Percentiles rank a stretch among this genome's conserved stretches.
Evolutionary conservation across 306 rosid species (phyloP).

Genomic region (Lablab purpureus): DNA sequence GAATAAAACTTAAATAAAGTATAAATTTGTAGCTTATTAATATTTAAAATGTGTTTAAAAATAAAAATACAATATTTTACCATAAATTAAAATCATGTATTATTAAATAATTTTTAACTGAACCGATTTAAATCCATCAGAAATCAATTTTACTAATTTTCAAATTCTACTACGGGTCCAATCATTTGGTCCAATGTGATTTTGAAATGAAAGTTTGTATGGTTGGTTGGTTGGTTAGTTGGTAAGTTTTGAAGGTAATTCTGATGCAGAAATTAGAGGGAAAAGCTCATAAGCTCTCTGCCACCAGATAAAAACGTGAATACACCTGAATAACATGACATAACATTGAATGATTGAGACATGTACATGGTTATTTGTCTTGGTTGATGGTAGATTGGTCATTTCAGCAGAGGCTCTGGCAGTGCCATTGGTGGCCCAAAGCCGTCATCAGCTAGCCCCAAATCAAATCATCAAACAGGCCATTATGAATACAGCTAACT

Average conservation of each 20-base stretch:
- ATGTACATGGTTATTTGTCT: not conserved
- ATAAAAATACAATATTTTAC: no score
- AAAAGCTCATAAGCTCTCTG: not conserved
- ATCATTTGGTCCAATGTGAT: no score
- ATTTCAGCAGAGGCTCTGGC: constrained; percentile 1
- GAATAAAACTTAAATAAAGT: no score
- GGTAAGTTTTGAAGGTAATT: not conserved
- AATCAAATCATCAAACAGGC: constrained; percentile 46
- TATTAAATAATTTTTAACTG: no score
- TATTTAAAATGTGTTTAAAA: no score
- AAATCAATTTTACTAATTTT: no score
- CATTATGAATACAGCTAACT: constrained; percentile 47
- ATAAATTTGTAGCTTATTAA: no score
- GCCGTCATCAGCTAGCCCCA: constrained; percentile 34
- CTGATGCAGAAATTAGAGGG: not conserved
- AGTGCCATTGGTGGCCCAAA: constrained; percentile 29
- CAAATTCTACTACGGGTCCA: no score
- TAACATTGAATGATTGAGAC: not conserved
- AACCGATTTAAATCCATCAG: no score
- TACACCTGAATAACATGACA: not conserved
- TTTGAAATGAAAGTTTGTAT: no score
- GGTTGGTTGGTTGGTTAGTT: not conserved
- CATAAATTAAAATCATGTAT: no score
- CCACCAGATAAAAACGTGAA: not conserved
- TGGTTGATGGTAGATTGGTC: constrained; percentile 44